Evolutionary conservation across 768 basidiomycete genomes (phyloP).

Genomic region (Suillus ampliporus): DNA sequence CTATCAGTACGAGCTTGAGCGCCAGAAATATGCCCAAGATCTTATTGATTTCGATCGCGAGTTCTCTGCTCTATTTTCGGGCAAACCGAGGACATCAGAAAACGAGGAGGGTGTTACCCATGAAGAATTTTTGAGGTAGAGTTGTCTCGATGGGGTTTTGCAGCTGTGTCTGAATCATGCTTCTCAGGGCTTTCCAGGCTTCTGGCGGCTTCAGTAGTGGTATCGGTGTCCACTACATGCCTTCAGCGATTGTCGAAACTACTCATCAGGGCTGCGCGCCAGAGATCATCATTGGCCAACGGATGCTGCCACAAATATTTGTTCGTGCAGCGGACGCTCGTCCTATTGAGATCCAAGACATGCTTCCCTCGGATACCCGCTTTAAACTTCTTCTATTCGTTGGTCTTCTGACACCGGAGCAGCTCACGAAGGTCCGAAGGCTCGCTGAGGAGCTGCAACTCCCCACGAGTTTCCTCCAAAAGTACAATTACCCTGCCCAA

Average conservation of each 20-base stretch:
- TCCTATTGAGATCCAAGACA: constrained; percentile 46
- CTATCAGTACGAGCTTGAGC: constrained; percentile 69
- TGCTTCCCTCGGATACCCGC: constrained; percentile 43
- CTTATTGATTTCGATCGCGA: constrained; percentile 74
- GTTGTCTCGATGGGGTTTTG: constrained; percentile 12
- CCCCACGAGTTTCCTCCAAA: constrained; percentile 35
- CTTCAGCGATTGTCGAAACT: constrained; percentile 41
- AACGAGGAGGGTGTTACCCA: constrained; percentile 41
- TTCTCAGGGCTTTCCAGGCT: constrained; percentile 41
- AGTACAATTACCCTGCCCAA: constrained; percentile 21
- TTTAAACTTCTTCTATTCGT: constrained; percentile 46
- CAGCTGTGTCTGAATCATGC: constrained; percentile 2
- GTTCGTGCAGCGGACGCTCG: constrained; percentile 43
- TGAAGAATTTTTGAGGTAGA: constrained; percentile 41
- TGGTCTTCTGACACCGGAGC: constrained; percentile 31
- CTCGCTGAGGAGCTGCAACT: constrained; percentile 35
- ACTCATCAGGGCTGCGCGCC: constrained; percentile 37
- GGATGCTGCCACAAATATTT: constrained; percentile 43
- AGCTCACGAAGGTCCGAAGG: constrained; percentile 24
- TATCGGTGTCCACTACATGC: constrained; percentile 46
- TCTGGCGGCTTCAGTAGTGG: constrained; percentile 45
- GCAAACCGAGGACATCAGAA: constrained; percentile 58
- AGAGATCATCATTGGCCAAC: constrained; percentile 42
- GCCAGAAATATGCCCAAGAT: constrained; percentile 71
- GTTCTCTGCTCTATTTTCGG: constrained; percentile 70